Evolutionary conservation across 1,284 basidiomycete genomes (phyloP).

Genomic region (Tilletia walkeri): DNA sequence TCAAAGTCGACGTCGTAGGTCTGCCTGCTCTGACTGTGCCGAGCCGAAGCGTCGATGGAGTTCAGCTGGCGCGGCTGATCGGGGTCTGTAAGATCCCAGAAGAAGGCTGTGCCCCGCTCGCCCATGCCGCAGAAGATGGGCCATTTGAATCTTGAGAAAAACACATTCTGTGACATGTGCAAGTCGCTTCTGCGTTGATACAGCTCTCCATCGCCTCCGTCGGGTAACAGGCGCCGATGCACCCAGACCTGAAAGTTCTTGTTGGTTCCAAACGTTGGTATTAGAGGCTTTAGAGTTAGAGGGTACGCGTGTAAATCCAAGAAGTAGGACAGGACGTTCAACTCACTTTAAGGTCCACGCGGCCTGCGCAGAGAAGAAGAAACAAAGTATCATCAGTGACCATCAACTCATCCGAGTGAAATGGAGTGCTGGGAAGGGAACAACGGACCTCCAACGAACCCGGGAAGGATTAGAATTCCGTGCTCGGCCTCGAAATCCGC

Average conservation of each 20-base stretch:
- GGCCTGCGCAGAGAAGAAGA: no score
- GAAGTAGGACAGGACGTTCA: no score
- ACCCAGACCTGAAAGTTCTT: neutral
- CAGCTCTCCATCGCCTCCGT: neutral
- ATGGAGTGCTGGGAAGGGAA: no score
- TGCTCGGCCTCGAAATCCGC: neutral
- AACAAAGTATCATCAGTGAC: no score
- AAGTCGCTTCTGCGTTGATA: neutral
- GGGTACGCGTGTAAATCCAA: no score
- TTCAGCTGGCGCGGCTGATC: neutral
- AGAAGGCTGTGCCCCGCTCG: neutral
- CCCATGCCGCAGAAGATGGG: constrained; percentile 9
- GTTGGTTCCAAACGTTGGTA: no score
- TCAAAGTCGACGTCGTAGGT: constrained; percentile 5
- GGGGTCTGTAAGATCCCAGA: neutral
- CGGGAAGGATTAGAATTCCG: neutral
- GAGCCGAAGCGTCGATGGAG: neutral
- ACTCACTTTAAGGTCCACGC: no score
- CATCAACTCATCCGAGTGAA: no score
- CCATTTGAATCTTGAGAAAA: neutral
- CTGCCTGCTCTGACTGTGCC: no score
- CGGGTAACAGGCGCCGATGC: neutral
- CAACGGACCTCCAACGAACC: no score
- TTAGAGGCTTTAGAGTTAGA: no score
- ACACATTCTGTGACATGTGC: no score